Conservation (phyloP, 441 rosid species). For the Erysimum pusillum region DNA sequence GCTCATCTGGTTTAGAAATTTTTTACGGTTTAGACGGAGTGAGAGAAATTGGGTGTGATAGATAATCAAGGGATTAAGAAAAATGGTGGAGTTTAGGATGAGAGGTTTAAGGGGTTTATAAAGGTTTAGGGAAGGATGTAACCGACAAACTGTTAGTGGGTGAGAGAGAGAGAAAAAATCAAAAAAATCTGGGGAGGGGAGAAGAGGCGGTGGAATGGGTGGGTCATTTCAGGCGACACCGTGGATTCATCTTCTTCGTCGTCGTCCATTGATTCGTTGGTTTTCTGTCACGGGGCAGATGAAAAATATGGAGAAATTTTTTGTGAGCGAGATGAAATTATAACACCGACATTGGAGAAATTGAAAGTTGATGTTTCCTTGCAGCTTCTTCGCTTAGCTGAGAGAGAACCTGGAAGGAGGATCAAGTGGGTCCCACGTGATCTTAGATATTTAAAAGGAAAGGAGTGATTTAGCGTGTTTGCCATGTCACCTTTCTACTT, state of each 20-base stretch:
- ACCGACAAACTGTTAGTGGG: constrained; percentile 65
- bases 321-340: neutral
- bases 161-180: constrained; percentile 44
- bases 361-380: constrained; percentile 27
- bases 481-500: constrained; percentile 38
- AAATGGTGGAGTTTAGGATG: neutral
- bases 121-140: constrained; percentile 45
- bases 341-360: constrained; percentile 34
- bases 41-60: neutral
- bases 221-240: constrained; percentile 41
- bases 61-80: neutral
- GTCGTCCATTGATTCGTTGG: constrained; percentile 22
- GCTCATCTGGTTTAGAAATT: constrained; percentile 44
- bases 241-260: constrained; percentile 38
- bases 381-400: neutral
- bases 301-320: neutral
- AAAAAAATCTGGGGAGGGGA: too few species aligned
- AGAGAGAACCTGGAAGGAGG: too few species aligned
- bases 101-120: constrained; percentile 34
- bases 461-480: constrained; percentile 41
- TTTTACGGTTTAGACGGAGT: neutral
- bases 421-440: constrained; percentile 33
- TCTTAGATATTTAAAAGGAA: constrained; percentile 15
- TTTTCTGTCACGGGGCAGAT: constrained; percentile 36
- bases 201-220: constrained; percentile 59